Percentiles rank a stretch among this genome's conserved stretches.
These are phyloP conservation scores for Pyrenophora tritici-repentis DNA, from an alignment of 2,329 filamentous ascomycete genomes.

Conservation along the genomic window DNA sequence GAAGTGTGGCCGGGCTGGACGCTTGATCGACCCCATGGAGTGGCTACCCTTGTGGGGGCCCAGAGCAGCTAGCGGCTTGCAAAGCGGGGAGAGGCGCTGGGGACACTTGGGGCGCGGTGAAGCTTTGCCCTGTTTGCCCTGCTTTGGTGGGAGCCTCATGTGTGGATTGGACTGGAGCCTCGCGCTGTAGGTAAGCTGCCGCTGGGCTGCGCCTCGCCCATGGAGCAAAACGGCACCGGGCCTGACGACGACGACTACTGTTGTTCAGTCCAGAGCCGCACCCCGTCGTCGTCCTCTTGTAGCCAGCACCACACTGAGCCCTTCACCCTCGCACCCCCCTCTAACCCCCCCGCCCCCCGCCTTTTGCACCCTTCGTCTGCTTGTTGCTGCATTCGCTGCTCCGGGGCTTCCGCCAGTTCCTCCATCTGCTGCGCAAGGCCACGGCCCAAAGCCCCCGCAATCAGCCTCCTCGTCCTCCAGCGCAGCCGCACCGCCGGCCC, in stretches of 20 bases:
- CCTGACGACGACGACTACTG: background rate
- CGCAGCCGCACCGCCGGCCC: constrained; percentile 7
- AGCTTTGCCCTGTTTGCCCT: constrained; percentile 11
- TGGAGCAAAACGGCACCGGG: background rate
- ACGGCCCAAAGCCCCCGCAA: constrained; percentile 17
- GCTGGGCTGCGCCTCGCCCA: constrained; percentile 14
- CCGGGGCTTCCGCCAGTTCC: constrained; percentile 10
- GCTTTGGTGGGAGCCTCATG: constrained; percentile 20
- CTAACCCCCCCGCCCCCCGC: too few species aligned
- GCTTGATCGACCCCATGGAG: constrained; percentile 16
- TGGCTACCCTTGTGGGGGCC: constrained; percentile 2
- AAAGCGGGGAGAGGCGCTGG: constrained; percentile 13
- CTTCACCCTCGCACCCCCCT: background rate
- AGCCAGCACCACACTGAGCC: background rate
- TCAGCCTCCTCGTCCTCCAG: constrained; percentile 22
- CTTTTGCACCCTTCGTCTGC: background rate
- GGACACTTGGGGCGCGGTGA: background rate
- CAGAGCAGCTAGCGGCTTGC: constrained; percentile 11
- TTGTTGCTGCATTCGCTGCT: too few species aligned
- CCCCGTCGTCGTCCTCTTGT: background rate
- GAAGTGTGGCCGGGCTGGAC: constrained; percentile 3
- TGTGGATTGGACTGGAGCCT: constrained; percentile 19
- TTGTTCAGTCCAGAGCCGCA: background rate
- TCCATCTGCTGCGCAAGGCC: constrained; percentile 8
- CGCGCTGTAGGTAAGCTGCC: constrained; percentile 16